Evolutionary conservation across 345 rosid species (phyloP), one percentile per base, ranked within the genome.

Genomic region (Sonneratia alba): DNA sequence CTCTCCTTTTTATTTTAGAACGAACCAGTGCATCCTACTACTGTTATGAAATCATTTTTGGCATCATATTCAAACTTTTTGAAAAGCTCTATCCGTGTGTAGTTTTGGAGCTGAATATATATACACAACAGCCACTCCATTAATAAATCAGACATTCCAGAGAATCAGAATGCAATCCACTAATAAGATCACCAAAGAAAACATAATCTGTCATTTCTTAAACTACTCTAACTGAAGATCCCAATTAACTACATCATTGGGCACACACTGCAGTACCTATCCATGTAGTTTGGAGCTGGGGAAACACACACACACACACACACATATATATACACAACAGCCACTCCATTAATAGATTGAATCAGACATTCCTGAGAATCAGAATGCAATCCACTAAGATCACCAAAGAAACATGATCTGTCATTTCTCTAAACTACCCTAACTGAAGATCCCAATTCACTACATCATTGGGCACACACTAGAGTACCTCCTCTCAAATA

Each of bases 331-430:
- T 40, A 40, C 43, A 40, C 43, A 40, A 40, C 43, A 40, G 43
- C 43, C 43, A 40, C 43, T 40, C 43, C 43, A 2, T 40, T 40
- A 40, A 40, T 40, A 40, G 43, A 27, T 27, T n/a, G n/a, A 40
- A 40, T 40, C 43, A 40, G 43, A 4, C 43, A 40, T 40, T 40
- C 43, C 9, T 0, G 5, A 12, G 53, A 12, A 48, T 11, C 53
- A 48, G 4, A 48, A 48, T 16, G 64, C 27, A 71, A 62, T 16
- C 43, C 61, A 59, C 59, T 61, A 62, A 55, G 15, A 73, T 37
- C 70, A n/a, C 68, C 24, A 67, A 40, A 64, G 74, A 36, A 66
- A 64, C 22, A 64, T 64, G 74, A 64, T 72, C 70, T 11, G 7
- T 21, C 18, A 56, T 7, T 56, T 56, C 10, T 11, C 16, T 49